Evolutionary conservation across 805 yeast genomes (phyloP), one percentile per base, ranked within the genome.

Genomic region (Pichia scutulata): DNA sequence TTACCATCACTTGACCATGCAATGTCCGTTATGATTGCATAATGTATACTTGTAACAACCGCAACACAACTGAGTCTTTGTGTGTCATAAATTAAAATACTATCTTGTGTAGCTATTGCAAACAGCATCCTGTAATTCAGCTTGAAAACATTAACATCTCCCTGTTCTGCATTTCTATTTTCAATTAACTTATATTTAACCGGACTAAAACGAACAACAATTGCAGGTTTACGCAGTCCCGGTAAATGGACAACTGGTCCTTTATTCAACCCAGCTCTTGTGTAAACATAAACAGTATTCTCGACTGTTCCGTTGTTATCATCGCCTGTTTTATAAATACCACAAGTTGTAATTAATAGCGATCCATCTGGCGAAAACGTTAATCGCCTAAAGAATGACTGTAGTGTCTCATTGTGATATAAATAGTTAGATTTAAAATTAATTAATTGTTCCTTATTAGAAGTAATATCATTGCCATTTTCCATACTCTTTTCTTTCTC

Each of bases 81-180:
- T 0, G 98, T 92, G 57, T 89, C 95, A 66, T 87, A 93, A 2
- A 93, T 69, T 9, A 84, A 60, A 13, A 93, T 84, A 14, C 90
- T 77, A 62, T 88, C 96, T 51, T 87, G 89, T 0, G 97, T 90
- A 0, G 97, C 98, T 19, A 93, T 85, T 0, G 97, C 98, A 69
- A 86, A 90, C 0, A 92, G 69, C 80, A 93, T 77, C 54, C 89
- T 78, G 61, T 93, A 89, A 1, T 88, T 85, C 43, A 90, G 66
- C 5, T 71, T 66, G 53, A 88, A 75, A 14, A 74, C 75, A 22
- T 53, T 46, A 13, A 19, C 24, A 13, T 19, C 30, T 8, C 13
- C 13, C 1, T 12, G 8, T 7, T n/a, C 24, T 9, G 46, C 54
- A 18, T 52, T 52, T 2, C 37, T 19, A n/a, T 43, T 43, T 7